Conservation (phyloP, 1,284 basidiomycete genomes). For the Neonothopanus nambi region DNA sequence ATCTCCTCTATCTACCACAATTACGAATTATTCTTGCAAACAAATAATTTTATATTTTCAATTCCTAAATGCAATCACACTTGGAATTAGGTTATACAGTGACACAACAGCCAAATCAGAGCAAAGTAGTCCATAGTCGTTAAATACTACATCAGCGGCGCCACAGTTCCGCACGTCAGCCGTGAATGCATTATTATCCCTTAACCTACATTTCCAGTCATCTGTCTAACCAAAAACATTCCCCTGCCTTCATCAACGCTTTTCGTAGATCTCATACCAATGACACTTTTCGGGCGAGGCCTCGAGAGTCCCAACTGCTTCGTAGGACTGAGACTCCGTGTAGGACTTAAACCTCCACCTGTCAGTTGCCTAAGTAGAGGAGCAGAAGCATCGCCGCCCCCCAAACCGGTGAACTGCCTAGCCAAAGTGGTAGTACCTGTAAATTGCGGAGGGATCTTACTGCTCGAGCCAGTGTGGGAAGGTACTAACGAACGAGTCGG, state of each 20-base stretch:
- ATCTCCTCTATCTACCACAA: not conserved
- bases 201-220: conserved; percentile 53
- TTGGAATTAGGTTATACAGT: not conserved
- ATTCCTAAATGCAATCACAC: not conserved
- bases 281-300: conserved; percentile 63
- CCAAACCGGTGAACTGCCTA: conserved; percentile 70
- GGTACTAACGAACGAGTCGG: conserved; percentile 46
- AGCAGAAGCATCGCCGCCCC: conserved; percentile 23
- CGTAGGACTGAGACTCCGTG: conserved; percentile 57
- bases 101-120: conserved; percentile 3
- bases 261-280: conserved; percentile 56
- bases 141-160: not conserved
- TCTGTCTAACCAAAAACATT: conserved; percentile 66
- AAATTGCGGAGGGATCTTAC: conserved; percentile 49
- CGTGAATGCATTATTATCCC: not conserved
- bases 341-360: conserved; percentile 62
- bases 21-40: not conserved
- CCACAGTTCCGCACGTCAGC: not conserved
- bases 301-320: conserved; percentile 48
- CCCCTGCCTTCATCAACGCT: conserved; percentile 63
- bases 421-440: conserved; percentile 74
- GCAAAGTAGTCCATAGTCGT: conserved; percentile 5
- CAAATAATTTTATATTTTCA: not conserved
- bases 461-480: conserved; percentile 44
- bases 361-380: conserved; percentile 25